Base-by-base conservation (phyloP, 78 protist genomes). In the Parvularia atlantis region DNA sequence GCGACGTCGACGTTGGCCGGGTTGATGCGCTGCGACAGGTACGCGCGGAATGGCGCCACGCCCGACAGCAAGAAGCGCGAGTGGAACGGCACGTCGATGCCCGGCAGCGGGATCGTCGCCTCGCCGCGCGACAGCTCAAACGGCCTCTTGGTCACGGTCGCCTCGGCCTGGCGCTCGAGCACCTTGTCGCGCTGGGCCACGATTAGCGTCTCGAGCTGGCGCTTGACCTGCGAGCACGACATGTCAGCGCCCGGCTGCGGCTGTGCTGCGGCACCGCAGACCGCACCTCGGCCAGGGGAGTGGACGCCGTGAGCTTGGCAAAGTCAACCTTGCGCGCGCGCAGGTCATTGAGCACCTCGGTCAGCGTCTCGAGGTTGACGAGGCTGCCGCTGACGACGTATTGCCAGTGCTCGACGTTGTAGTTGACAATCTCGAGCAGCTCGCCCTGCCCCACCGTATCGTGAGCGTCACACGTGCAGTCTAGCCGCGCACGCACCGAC, bases 71-170 rank as follows among this genome's bases (percentile, higher is more conserved):
- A 61, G 54, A 77, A 63, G n/a, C 59, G 19, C 17, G 82, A 74
- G 76, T 85, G 90, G 86, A 85, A 85, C 19, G 90, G 90, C 41
- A 85, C 86, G 72, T 85, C 90, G 58, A 85, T 85, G 48, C 86
- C 86, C 30, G 73, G 73, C 6, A 85, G 84, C 56, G 82, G 90
- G 41, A 85, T 69, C 37, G 82, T 76, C 31, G 84, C 82, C 17
- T 16, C 31, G 36, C 83, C 85, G 1, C 86, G 74, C 31, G 50
- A 5, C 44, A 77, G 74, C 63, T 37, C 39, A 19, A 73, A 10
- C 22, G 16, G 24, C 56, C 48, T 41, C 66, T 11, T 22, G 31
- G 33, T 48, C n/a, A n/a, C n/a, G n/a, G n/a, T n/a, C n/a, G n/a
- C n/a, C n/a, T n/a, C n/a, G n/a, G n/a, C n/a, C n/a, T n/a, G n/a